These are phyloP conservation scores for Apiospora sp. DNA, from an alignment of 2,329 filamentous ascomycete genomes.

Conservation along the genomic window DNA sequence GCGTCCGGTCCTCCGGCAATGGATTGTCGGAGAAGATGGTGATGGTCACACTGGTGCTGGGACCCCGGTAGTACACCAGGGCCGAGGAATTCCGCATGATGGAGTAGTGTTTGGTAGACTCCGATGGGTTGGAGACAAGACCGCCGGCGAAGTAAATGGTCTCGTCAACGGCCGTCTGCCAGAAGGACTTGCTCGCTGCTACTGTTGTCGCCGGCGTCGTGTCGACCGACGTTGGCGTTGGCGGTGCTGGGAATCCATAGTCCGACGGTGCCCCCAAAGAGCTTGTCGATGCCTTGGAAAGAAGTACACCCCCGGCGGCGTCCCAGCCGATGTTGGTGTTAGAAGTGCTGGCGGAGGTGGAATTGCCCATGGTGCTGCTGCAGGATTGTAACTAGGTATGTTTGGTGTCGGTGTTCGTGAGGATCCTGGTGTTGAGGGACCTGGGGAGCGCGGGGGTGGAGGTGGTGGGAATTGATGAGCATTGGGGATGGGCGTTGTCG, in stretches of 20 bases:
- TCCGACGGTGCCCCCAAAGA: neutral
- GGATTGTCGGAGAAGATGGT: conserved; percentile 68
- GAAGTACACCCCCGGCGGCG: neutral
- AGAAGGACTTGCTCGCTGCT: conserved; percentile 41
- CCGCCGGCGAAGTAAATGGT: conserved; percentile 72
- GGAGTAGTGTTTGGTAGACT: conserved; percentile 71
- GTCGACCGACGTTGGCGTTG: conserved; percentile 23
- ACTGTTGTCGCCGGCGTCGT: conserved; percentile 30
- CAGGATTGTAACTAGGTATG: neutral
- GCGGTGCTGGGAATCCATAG: conserved; percentile 15
- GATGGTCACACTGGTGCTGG: conserved; percentile 68
- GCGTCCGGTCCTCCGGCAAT: conserved; percentile 62
- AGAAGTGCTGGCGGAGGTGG: neutral
- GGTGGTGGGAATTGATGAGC: neutral
- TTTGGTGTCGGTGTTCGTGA: neutral
- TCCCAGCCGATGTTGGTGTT: neutral
- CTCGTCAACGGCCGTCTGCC: conserved; percentile 62
- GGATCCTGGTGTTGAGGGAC: neutral
- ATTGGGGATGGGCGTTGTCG: neutral
- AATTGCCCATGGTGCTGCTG: neutral
- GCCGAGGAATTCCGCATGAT: conserved; percentile 72
- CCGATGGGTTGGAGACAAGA: conserved; percentile 67
- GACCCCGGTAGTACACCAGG: conserved; percentile 72
- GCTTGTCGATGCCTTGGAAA: neutral
- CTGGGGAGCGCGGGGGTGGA: neutral